These are phyloP conservation scores for Venturia effusa DNA, from an alignment of 2,329 filamentous ascomycete genomes.

Conservation along the genomic window DNA sequence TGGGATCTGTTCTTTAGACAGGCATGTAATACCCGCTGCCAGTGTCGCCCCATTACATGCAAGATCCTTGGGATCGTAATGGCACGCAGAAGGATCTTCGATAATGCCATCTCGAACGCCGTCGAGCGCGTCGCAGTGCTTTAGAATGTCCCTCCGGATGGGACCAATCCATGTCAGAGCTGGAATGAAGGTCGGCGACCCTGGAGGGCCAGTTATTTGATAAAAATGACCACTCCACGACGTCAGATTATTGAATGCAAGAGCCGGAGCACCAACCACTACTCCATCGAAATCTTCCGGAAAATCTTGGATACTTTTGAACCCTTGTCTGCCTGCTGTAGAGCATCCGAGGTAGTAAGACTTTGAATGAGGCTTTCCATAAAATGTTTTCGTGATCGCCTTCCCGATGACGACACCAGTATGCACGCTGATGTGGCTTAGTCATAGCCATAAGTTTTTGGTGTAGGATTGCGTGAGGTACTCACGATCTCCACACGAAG, in stretches of 20 bases:
- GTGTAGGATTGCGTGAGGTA: background rate
- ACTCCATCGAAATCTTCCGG: conserved; percentile 28
- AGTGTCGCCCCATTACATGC: background rate
- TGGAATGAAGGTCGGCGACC: conserved; percentile 29
- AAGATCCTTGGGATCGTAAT: background rate
- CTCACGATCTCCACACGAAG: conserved; percentile 11
- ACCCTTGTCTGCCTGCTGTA: conserved; percentile 25
- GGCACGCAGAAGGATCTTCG: background rate
- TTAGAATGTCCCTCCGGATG: conserved; percentile 33
- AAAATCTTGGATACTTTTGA: conserved; percentile 21
- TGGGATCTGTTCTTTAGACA: conserved; percentile 4
- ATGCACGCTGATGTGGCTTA: conserved; percentile 20
- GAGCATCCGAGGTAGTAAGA: conserved; percentile 28
- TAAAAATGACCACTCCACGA: conserved; percentile 35
- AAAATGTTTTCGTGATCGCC: conserved; percentile 29
- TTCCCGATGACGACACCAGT: conserved; percentile 30
- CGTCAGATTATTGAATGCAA: conserved; percentile 33
- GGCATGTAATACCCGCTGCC: background rate
- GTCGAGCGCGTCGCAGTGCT: conserved; percentile 41
- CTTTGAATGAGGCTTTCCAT: conserved; percentile 30
- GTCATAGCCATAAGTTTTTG: background rate
- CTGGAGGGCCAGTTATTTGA: conserved; percentile 26
- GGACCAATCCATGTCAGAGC: conserved; percentile 27
- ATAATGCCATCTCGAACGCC: conserved; percentile 32
- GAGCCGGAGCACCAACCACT: conserved; percentile 17